These are phyloP conservation scores for Paramecium pentaurelia DNA, from an alignment of 73 alveolate species.

Conservation along the genomic window DNA sequence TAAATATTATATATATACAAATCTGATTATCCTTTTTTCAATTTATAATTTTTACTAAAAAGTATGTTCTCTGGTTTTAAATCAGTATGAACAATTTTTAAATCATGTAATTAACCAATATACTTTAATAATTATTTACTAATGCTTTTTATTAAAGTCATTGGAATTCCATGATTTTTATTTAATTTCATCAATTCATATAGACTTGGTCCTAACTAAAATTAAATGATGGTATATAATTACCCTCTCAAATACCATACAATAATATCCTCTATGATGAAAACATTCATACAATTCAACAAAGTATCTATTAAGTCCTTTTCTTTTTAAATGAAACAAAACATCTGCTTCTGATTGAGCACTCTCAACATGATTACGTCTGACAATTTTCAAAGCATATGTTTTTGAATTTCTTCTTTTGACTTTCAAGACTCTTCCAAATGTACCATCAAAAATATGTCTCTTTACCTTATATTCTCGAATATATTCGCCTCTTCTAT, in stretches of 20 bases:
- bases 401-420: constrained; percentile 9
- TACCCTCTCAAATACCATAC: constrained; percentile 82
- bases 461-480: constrained; percentile 19
- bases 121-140: constrained; percentile 83
- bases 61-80: constrained; percentile 97
- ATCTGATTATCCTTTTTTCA: background rate
- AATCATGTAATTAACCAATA: constrained; percentile 64
- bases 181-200: constrained; percentile 86
- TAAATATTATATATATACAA: background rate
- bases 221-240: background rate
- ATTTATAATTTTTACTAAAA: constrained; percentile 49
- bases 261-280: constrained; percentile 72
- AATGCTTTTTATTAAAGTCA: constrained; percentile 74
- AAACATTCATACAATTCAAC: constrained; percentile 51
- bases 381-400: constrained; percentile 40
- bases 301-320: constrained; percentile 39
- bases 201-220: constrained; percentile 87
- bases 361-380: constrained; percentile 40
- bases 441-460: constrained; percentile 95
- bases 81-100: constrained; percentile 94
- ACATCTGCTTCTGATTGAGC: constrained; percentile 76
- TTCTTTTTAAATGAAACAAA: constrained; percentile 67
- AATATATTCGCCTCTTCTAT: constrained; percentile 18
- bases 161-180: constrained; percentile 80
- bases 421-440: constrained; percentile 91